Conservation (phyloP, 2,329 filamentous ascomycete species). For the Penicillium occitanis region DNA sequence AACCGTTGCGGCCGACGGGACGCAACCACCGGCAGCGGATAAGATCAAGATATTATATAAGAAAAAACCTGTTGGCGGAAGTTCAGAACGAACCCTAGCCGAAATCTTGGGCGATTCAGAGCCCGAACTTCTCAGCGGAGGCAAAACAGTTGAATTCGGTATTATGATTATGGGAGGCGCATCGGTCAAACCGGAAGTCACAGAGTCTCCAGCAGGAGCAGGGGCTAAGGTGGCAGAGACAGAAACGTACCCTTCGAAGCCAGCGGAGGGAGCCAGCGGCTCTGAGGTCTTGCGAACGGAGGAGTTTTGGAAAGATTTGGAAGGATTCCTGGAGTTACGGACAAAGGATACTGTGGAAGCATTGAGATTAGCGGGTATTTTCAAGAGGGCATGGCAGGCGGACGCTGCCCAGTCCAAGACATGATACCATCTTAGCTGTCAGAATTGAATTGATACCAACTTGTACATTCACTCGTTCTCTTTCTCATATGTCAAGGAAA, state of each 20-base stretch:
- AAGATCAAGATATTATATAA: constrained; percentile 85
- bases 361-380: constrained; percentile 63
- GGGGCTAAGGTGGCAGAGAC: constrained; percentile 32
- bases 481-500: neutral
- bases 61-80: constrained; percentile 70
- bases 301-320: constrained; percentile 84
- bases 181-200: constrained; percentile 42
- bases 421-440: neutral
- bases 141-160: constrained; percentile 66
- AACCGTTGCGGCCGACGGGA: constrained; percentile 55
- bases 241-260: constrained; percentile 31
- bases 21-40: constrained; percentile 46
- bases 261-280: constrained; percentile 57
- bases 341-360: constrained; percentile 69
- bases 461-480: neutral
- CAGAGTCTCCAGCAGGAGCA: constrained; percentile 24
- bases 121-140: constrained; percentile 41
- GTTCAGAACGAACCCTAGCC: constrained; percentile 70
- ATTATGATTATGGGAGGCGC: constrained; percentile 85
- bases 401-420: constrained; percentile 11
- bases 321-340: constrained; percentile 75
- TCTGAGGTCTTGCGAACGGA: constrained; percentile 64
- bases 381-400: constrained; percentile 67
- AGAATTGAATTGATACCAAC: neutral
- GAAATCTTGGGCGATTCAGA: constrained; percentile 64